Evolutionary conservation across 2,329 filamentous ascomycete species (phyloP).

Genomic region (Arthrobotrys megalospora): DNA sequence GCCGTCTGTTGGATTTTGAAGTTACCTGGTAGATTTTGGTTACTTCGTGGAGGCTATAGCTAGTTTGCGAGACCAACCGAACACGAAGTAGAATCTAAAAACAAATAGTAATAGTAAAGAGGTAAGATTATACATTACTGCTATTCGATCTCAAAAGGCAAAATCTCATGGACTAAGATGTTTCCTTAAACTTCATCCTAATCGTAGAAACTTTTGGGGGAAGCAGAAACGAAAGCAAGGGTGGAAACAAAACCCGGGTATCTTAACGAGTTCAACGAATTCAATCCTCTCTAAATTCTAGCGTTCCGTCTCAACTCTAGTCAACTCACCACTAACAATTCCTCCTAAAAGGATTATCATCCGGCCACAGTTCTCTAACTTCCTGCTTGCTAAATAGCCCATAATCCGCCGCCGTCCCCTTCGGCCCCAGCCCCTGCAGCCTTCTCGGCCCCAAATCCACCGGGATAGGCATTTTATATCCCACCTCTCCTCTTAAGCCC

Average conservation of each 20-base stretch:
- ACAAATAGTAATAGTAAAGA: too few relatives aligned
- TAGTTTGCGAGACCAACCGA: too few relatives aligned
- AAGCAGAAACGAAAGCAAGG: not conserved
- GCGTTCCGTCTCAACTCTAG: too few relatives aligned
- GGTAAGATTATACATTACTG: too few relatives aligned
- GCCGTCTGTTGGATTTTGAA: not conserved
- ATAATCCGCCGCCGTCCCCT: constrained; percentile 55
- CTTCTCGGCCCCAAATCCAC: constrained; percentile 67
- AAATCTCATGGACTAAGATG: too few relatives aligned
- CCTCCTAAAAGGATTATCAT: constrained; percentile 47
- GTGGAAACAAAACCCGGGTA: constrained; percentile 16
- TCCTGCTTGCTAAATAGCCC: constrained; percentile 37
- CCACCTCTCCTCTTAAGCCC: constrained; percentile 70
- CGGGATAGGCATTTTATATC: constrained; percentile 71
- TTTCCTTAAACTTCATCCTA: too few relatives aligned
- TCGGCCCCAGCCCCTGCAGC: constrained; percentile 47
- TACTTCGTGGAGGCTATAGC: too few relatives aligned
- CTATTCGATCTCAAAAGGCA: too few relatives aligned
- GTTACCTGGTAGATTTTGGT: too few relatives aligned
- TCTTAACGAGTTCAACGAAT: not conserved
- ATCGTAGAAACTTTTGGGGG: not conserved
- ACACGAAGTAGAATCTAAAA: too few relatives aligned
- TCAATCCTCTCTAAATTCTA: constrained; percentile 5
- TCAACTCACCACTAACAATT: constrained; percentile 27
- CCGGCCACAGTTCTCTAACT: constrained; percentile 43